These are phyloP conservation scores for Hevea brasiliensis DNA, from an alignment of 345 rosid genomes.

Conservation along the genomic window DNA sequence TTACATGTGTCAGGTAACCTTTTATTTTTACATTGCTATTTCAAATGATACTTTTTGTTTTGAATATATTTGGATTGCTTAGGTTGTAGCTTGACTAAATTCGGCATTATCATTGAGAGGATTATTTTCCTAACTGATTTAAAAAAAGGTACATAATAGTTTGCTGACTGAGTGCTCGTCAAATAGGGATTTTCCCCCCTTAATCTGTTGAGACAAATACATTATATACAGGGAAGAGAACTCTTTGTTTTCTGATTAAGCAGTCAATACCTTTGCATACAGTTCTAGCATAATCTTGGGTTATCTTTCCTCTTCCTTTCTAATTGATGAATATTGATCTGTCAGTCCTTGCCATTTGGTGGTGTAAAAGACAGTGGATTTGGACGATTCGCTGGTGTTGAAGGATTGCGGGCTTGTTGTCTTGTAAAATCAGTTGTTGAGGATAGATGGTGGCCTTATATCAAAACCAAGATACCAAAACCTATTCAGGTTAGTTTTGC, in stretches of 20 bases:
- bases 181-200: no score
- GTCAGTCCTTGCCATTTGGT: slow-evolving; percentile 95
- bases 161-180: no score
- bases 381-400: slow-evolving; percentile 92
- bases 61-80: not conserved
- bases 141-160: not conserved
- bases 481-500: slow-evolving; percentile 72
- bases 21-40: not conserved
- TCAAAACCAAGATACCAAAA: slow-evolving; percentile 74
- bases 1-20: slow-evolving; percentile 91
- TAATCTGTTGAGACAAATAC: not conserved
- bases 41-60: not conserved
- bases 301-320: not conserved
- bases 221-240: not conserved
- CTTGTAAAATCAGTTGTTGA: slow-evolving; percentile 91
- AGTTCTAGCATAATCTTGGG: not conserved
- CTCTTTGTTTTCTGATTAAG: not conserved
- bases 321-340: slow-evolving; percentile 13
- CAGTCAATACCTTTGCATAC: not conserved
- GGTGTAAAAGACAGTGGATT: slow-evolving; percentile 96
- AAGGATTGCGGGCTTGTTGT: slow-evolving; percentile 95
- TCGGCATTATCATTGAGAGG: not conserved
- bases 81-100: not conserved
- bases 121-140: not conserved
- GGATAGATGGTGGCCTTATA: slow-evolving; percentile 94